Percentiles rank a stretch among this genome's conserved stretches.
Conservation (phyloP, 371 early-diverging fungal genomes). For the Ordospora colligata region DNA sequence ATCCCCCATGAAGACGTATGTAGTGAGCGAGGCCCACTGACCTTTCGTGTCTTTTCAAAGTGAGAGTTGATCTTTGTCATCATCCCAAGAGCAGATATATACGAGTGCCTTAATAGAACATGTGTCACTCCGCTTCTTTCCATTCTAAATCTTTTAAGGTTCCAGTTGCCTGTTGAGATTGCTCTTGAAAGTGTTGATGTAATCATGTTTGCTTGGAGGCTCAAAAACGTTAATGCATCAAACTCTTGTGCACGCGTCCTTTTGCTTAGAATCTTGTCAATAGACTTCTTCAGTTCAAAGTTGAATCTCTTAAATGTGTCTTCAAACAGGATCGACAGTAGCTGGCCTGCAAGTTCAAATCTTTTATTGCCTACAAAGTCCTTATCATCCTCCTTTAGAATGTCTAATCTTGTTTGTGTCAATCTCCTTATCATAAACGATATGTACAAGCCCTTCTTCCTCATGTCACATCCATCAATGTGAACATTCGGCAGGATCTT, state of each 20-base stretch:
- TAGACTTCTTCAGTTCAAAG: constrained; percentile 66
- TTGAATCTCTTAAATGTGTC: constrained; percentile 96
- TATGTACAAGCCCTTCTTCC: constrained; percentile 80
- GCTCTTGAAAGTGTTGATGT: constrained; percentile 85
- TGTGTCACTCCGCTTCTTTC: constrained; percentile 97
- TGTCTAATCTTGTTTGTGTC: constrained; percentile 70
- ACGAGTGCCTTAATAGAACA: constrained; percentile 83
- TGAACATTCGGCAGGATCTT: constrained; percentile 87
- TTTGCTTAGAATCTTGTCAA: constrained; percentile 82
- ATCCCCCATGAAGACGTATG: constrained; percentile 98
- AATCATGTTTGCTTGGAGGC: constrained; percentile 75
- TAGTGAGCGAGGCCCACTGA: constrained; percentile 89
- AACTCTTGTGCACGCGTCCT: constrained; percentile 80
- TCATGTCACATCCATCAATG: constrained; percentile 65
- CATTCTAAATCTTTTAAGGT: constrained; percentile 98
- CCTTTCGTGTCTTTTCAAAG: constrained; percentile 98
- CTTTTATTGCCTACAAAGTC: constrained; percentile 99
- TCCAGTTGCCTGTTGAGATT: constrained; percentile 98
- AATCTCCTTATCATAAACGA: constrained; percentile 93
- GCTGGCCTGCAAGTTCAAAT: constrained; percentile 88
- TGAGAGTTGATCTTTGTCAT: constrained; percentile 94
- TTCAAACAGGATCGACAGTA: constrained; percentile 91
- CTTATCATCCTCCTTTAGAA: constrained; percentile 81
- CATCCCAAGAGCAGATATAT: constrained; percentile 94
- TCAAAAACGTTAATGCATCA: constrained; percentile 76